Base-by-base conservation (phyloP, 1,284 basidiomycete genomes). In the Boletellus sp. region DNA sequence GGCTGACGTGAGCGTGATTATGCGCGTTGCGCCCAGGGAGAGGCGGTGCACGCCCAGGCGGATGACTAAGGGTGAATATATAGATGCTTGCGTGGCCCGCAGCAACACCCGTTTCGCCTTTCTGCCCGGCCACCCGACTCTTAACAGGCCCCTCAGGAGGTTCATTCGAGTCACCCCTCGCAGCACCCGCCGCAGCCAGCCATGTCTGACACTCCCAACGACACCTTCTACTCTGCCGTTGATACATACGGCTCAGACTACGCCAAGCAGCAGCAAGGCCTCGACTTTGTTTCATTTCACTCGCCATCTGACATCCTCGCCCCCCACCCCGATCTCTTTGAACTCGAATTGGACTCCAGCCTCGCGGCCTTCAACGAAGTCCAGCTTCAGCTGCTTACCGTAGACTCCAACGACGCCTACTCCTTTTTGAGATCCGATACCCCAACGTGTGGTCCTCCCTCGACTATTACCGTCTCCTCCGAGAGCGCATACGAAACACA, bases 281-380 rank as follows among this genome's bases (percentile, higher is more conserved):
- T 83, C 65, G 82, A 84, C 68, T 80, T 84, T 69, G 73, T 79
- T 66, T 81, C 80, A 59, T 85, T 83, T 73, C 76, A 76, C 60
- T 72, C 78, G 47, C 72, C 80, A 55, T 73, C 77, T 54, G 82
- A 85, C 70, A 73, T 86, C 64, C 72, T 80, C 56, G 81, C 82
- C 38, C 84, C 85, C 41, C 79, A 84, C 63, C 83, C 85, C 52
- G 86, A 89, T 73, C 75, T 81, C 52, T 89, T 89, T 70, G 87
- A 89, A 60, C 77, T 79, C 43, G 87, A 90, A 67, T 77, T 90
- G 61, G 87, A 90, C 69, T 73, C 73, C 29, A 77, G 75, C 65
- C 78, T 84, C 59, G 78, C 77, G 51, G 77, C 75, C 43, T 77
- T 81, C 64, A 78, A 83, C 70, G 72, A 76, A 55, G 64, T 72